Percentiles rank a stretch among this genome's conserved stretches.
phyloP scores from a whole-genome alignment of 805 yeast species.

The Millerozyma miso region DNA sequence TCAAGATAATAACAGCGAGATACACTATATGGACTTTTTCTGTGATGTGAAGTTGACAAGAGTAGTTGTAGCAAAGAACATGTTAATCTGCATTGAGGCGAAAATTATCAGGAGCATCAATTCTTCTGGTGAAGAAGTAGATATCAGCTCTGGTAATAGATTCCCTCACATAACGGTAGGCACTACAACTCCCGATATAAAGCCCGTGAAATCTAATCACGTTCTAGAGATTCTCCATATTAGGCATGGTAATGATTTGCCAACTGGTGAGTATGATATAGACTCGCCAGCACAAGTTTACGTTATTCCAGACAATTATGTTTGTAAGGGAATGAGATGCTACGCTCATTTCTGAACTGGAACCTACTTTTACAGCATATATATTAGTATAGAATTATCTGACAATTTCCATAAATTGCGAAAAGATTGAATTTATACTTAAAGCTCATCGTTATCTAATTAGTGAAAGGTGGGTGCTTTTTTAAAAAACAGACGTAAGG shows the following conservation, averaged over 20 bases:
- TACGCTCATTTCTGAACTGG: conserved; percentile 9
- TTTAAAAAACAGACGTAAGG: too few species aligned
- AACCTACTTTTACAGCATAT: background rate
- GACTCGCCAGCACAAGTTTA: conserved; percentile 7
- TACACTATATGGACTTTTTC: conserved; percentile 10
- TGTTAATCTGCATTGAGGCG: conserved; percentile 53
- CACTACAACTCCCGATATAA: conserved; percentile 38
- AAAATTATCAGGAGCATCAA: conserved; percentile 17
- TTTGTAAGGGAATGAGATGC: conserved; percentile 10
- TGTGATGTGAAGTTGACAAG: conserved; percentile 40
- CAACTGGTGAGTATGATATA: conserved; percentile 5
- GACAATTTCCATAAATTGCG: too few species aligned
- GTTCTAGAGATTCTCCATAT: conserved; percentile 1
- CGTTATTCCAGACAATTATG: conserved; percentile 3
- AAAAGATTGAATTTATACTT: too few species aligned
- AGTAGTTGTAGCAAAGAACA: conserved; percentile 45
- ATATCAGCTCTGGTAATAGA: conserved; percentile 10
- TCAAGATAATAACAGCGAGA: conserved; percentile 12
- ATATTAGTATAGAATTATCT: background rate
- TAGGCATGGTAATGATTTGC: conserved; percentile 2
- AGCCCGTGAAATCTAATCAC: conserved; percentile 52
- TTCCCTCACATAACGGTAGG: conserved; percentile 72
- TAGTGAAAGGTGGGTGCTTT: too few species aligned
- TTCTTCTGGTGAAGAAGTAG: conserved; percentile 1
- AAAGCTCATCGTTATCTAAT: too few species aligned